A percentile compares a stretch with the other conserved stretches of the same genome.
Conservation (phyloP, 805 yeast genomes). For the Saturnispora serradocipensis region DNA sequence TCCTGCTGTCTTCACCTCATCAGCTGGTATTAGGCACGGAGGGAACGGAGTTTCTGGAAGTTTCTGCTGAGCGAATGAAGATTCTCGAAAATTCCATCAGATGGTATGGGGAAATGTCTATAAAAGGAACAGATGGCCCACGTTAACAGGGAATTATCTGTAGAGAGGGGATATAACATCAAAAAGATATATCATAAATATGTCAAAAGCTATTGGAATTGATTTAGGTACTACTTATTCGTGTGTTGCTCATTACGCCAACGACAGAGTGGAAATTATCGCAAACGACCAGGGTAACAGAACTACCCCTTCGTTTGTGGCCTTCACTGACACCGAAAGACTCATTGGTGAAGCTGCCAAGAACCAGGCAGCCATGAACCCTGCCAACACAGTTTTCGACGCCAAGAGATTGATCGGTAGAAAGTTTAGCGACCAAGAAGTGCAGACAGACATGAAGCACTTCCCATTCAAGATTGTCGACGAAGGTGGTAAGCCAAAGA, state of each 20-base stretch:
- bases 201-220: constrained; percentile 50
- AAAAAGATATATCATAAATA: constrained; percentile 7
- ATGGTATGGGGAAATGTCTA: background rate
- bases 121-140: background rate
- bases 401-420: constrained; percentile 93
- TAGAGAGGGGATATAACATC: background rate
- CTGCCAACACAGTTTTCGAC: constrained; percentile 80
- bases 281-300: constrained; percentile 99
- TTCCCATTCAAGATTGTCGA: constrained; percentile 76
- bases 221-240: constrained; percentile 87
- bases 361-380: constrained; percentile 94
- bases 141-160: background rate
- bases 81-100: background rate
- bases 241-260: constrained; percentile 89
- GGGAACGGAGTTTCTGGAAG: constrained; percentile 6
- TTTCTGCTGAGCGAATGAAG: background rate
- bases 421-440: constrained; percentile 76
- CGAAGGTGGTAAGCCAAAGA: constrained; percentile 71
- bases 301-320: constrained; percentile 93
- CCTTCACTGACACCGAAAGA: constrained; percentile 88
- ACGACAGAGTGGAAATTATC: constrained; percentile 86
- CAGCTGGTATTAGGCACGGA: background rate
- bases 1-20: too few relatives aligned
- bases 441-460: constrained; percentile 68
- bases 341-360: constrained; percentile 94